Evolutionary conservation across 2,329 filamentous ascomycete genomes (phyloP).

Genomic region (Sporothrix curviconia): DNA sequence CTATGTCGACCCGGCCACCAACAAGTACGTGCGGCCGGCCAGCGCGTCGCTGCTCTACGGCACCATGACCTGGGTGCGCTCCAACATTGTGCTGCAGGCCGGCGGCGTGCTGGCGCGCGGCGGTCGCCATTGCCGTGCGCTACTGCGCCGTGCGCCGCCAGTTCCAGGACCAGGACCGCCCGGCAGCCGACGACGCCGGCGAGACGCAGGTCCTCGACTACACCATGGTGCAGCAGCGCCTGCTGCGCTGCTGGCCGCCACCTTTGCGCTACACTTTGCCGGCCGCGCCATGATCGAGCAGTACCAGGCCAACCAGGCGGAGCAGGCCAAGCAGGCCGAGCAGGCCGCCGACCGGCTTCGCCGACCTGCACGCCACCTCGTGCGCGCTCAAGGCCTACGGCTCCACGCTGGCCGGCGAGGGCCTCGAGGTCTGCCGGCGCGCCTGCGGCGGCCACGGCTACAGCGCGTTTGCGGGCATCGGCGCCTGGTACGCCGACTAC

Average conservation of each 20-base stretch:
- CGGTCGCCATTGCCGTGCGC: slow-evolving; percentile 69
- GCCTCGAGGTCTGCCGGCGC: slow-evolving; percentile 66
- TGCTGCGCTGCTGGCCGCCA: slow-evolving; percentile 67
- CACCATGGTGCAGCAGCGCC: slow-evolving; percentile 70
- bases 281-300: slow-evolving; percentile 69
- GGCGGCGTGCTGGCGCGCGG: slow-evolving; percentile 66
- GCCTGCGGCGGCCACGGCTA: slow-evolving; percentile 75
- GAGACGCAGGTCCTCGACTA: slow-evolving; percentile 76
- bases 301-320: slow-evolving; percentile 66
- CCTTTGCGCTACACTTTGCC: slow-evolving; percentile 74
- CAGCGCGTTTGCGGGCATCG: slow-evolving; percentile 69
- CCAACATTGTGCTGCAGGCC: slow-evolving; percentile 66
- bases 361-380: slow-evolving; percentile 69
- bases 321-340: slow-evolving; percentile 48
- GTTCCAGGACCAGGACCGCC: slow-evolving; percentile 57
- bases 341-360: slow-evolving; percentile 55
- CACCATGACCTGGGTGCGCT: slow-evolving; percentile 69
- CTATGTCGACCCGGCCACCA: slow-evolving; percentile 59
- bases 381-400: slow-evolving; percentile 69
- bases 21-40: slow-evolving; percentile 60
- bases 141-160: slow-evolving; percentile 70
- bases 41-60: slow-evolving; percentile 66
- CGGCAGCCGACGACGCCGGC: slow-evolving; percentile 55
- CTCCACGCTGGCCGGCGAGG: slow-evolving; percentile 65
- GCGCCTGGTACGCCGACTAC: slow-evolving; percentile 68